Percentiles rank a stretch among this genome's conserved stretches.
Conservation (phyloP, 2,329 filamentous ascomycete genomes). For the Immersiporthe knoxdaviesiana region DNA sequence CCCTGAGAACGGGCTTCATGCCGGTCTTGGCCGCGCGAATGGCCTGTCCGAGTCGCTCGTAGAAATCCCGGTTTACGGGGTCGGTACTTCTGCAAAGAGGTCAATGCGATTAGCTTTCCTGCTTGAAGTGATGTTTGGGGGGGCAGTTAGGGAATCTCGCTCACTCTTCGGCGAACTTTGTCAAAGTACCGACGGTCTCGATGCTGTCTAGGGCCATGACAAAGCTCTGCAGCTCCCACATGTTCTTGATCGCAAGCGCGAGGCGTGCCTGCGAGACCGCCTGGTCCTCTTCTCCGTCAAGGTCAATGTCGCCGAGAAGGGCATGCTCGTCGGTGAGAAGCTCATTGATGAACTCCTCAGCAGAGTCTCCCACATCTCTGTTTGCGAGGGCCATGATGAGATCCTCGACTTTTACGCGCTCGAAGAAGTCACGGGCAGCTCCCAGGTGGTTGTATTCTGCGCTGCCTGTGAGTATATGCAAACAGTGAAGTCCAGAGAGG, state of each 20-base stretch:
- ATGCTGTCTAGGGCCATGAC: constrained; percentile 68
- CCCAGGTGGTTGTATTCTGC: constrained; percentile 55
- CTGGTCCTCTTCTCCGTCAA: constrained; percentile 38
- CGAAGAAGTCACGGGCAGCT: constrained; percentile 57
- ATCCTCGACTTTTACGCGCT: constrained; percentile 53
- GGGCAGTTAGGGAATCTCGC: constrained; percentile 33
- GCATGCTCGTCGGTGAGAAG: constrained; percentile 36
- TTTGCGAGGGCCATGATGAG: constrained; percentile 49
- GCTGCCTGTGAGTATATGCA: constrained; percentile 32
- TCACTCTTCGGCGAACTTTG: constrained; percentile 56
- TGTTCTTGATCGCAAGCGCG: constrained; percentile 43
- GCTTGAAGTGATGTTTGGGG: neutral
- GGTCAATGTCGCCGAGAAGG: constrained; percentile 31
- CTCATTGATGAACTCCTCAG: constrained; percentile 47
- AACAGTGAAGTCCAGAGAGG: constrained; percentile 10
- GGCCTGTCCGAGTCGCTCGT: constrained; percentile 55
- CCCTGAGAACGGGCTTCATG: constrained; percentile 64
- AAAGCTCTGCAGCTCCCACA: constrained; percentile 70
- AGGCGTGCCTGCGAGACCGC: constrained; percentile 54
- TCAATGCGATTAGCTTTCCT: constrained; percentile 35
- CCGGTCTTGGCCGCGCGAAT: constrained; percentile 58
- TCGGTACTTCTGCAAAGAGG: constrained; percentile 38
- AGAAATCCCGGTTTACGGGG: constrained; percentile 51
- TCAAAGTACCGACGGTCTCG: constrained; percentile 65
- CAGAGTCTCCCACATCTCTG: constrained; percentile 44